phyloP scores from a whole-genome alignment of 345 rosid genomes.

The Moringa oleifera region DNA sequence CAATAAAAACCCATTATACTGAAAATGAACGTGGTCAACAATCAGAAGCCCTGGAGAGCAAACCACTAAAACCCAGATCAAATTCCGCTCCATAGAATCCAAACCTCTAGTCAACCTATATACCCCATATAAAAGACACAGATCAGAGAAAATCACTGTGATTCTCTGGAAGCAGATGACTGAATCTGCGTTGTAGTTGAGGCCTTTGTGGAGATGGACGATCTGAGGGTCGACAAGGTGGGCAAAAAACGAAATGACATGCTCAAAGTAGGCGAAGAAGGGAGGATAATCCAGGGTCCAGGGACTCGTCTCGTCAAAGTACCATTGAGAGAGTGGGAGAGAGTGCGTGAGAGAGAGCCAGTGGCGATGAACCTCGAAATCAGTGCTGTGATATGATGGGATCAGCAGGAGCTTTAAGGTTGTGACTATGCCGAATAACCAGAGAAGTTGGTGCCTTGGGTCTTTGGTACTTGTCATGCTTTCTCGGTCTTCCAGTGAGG shows the following conservation, averaged over 20 bases:
- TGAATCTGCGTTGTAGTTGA: slow-evolving; percentile 42
- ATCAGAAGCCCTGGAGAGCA: slow-evolving; percentile 85
- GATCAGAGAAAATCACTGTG: slow-evolving; percentile 69
- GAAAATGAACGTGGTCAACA: slow-evolving; percentile 91
- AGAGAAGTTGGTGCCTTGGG: slow-evolving; percentile 26
- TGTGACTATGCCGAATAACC: slow-evolving; percentile 57
- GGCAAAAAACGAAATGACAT: slow-evolving; percentile 52
- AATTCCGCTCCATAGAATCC: slow-evolving; percentile 28
- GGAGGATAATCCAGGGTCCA: slow-evolving; percentile 99
- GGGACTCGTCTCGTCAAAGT: slow-evolving; percentile 74
- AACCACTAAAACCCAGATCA: slow-evolving; percentile 57
- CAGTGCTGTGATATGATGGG: slow-evolving; percentile 80
- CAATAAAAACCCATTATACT: slow-evolving; percentile 85
- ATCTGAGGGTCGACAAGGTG: slow-evolving; percentile 56
- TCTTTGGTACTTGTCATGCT: not conserved
- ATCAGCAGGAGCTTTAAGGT: slow-evolving; percentile 65
- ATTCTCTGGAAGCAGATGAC: slow-evolving; percentile 65
- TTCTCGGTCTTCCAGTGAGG: slow-evolving; percentile 15
- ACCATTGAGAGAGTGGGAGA: slow-evolving; percentile 80
- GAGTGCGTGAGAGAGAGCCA: slow-evolving; percentile 88
- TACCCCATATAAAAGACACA: slow-evolving; percentile 51
- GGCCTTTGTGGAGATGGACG: slow-evolving; percentile 54
- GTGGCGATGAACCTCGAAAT: slow-evolving; percentile 93
- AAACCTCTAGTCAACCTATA: slow-evolving; percentile 37
- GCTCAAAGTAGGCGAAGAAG: slow-evolving; percentile 69